Evolutionary conservation across 495 filamentous ascomycete genomes (phyloP), one percentile per base, ranked within the genome.

Genomic region (Penicillium cosmopolitanum): DNA sequence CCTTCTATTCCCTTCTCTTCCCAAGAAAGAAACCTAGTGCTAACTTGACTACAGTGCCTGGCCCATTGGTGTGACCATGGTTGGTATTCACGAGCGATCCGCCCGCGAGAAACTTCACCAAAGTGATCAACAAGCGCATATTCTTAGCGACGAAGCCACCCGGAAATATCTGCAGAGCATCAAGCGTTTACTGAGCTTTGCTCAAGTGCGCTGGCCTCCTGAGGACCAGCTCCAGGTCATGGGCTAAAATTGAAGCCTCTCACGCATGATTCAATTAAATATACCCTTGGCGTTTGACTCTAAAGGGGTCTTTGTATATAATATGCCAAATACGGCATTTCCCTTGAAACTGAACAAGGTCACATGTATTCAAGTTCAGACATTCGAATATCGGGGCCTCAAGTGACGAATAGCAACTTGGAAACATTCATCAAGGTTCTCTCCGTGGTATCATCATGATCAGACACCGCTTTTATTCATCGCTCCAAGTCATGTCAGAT

Each of bases 11-110:
- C 42, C 13, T 52, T 6, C 4, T 19, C 33, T 51, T 58, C 18
- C 71, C 73, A 58, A 74, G 51, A 15, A 5, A 3, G 13, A 54
- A 25, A 13, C 7, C 6, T 31, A 42, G 40, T 55, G 19, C 69
- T 72, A 51, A 74, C 53, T 23, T 18, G 2, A 8, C 21, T 56
- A 43, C 55, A 84, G 82, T 57, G 94, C 94, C 18, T 98, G 94
- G 94, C 94, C 94, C 23, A 98, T 98, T 71, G 94, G 94, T 74
- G 94, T 98, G 19, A 98, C 95, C 66, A 97, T 98, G 95, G 95
- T 98, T 62, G 95, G 95, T 80, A 98, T 98, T 68, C 95, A 98
- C 84, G 95, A 98, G 77, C 87, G 95, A 60, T 92, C 87, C 47
- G 94, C 95, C 6, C 84, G 95, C 38, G 95, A 98, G 76, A 98